phyloP scores from a whole-genome alignment of 2,329 filamentous ascomycete genomes.

The Penicillium corylophilum region DNA sequence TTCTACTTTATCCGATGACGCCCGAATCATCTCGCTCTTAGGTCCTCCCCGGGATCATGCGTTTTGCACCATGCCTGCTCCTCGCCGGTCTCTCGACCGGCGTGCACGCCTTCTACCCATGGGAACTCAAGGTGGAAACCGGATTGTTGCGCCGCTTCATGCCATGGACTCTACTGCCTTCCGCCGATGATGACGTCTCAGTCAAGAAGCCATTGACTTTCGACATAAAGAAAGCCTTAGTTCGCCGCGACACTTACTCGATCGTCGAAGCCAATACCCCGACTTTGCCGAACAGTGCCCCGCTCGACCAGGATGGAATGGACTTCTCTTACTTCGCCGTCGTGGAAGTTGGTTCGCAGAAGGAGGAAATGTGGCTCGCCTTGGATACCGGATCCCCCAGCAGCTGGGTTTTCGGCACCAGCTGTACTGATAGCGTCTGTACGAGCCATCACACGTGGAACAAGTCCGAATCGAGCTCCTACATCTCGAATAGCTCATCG shows the following conservation, averaged over 20 bases:
- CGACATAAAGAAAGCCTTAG: conserved; percentile 39
- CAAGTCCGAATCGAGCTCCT: conserved; percentile 62
- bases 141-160: conserved; percentile 32
- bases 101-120: conserved; percentile 47
- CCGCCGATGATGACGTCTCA: conserved; percentile 19
- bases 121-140: conserved; percentile 28
- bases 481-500: conserved; percentile 56
- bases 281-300: conserved; percentile 47
- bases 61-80: conserved; percentile 38
- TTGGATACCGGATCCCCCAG: conserved; percentile 60
- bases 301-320: conserved; percentile 54
- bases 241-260: conserved; percentile 48
- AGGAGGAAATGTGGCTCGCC: conserved; percentile 53
- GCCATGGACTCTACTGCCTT: conserved; percentile 26
- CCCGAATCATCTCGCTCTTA: neutral
- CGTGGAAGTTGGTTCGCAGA: conserved; percentile 51
- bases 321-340: conserved; percentile 57
- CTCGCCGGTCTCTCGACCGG: conserved; percentile 32
- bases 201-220: conserved; percentile 29
- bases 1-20: conserved; percentile 8
- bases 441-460: conserved; percentile 69
- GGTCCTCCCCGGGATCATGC: conserved; percentile 32
- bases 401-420: conserved; percentile 77
- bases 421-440: conserved; percentile 68
- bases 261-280: conserved; percentile 44